Evolutionary conservation across 106 monocot genomes (phyloP).

Genomic region (Cymbidium sinense): DNA sequence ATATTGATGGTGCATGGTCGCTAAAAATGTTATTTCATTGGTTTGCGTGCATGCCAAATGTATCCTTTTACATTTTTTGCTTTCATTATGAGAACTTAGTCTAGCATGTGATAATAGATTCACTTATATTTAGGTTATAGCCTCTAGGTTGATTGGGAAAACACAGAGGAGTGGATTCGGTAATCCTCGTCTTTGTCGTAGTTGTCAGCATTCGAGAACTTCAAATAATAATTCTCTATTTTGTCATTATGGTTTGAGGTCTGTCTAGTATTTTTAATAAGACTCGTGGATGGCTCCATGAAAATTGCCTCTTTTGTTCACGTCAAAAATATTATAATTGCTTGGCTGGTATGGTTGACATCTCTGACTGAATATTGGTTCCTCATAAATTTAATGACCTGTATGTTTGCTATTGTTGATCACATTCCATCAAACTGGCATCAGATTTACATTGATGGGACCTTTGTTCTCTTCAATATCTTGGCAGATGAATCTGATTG

Average conservation of each 20-base stretch:
- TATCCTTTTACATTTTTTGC: no score
- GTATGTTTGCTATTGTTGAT: neutral
- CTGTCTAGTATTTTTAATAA: neutral
- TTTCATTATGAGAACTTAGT: no score
- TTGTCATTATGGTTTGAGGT: neutral
- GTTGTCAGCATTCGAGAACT: neutral
- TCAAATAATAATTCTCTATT: neutral
- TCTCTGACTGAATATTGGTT: neutral
- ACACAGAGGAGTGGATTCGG: neutral
- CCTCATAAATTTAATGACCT: neutral
- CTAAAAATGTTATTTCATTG: no score
- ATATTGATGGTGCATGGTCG: no score
- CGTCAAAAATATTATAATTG: neutral
- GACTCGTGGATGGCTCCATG: neutral
- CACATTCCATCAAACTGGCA: neutral
- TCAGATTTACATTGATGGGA: neutral
- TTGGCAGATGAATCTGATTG: constrained; percentile 3
- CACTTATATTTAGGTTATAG: no score
- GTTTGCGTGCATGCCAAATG: no score
- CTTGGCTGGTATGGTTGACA: neutral
- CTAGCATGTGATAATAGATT: no score
- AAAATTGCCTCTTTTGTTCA: neutral
- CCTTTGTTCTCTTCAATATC: neutral
- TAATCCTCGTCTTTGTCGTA: no score
- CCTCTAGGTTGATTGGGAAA: neutral